Conservation (phyloP, 1,139 yeast species). For the Zygoascus sp. region DNA sequence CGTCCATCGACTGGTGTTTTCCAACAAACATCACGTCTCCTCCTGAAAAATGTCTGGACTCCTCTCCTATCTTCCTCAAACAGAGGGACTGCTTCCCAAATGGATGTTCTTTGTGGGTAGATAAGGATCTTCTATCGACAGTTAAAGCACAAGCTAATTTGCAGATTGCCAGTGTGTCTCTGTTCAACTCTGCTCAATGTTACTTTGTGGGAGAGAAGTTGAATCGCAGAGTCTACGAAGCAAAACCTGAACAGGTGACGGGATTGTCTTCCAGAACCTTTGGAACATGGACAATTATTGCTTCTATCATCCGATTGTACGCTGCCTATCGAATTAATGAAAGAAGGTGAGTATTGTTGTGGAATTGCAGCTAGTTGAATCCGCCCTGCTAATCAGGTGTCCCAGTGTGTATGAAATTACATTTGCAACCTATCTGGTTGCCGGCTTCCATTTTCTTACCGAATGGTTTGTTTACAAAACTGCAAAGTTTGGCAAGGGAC, state of each 20-base stretch:
- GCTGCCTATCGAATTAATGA: conserved; percentile 75
- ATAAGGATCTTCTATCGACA: too few relatives aligned
- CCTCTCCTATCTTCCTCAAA: conserved; percentile 35
- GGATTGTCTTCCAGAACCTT: conserved; percentile 86
- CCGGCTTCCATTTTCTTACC: conserved; percentile 73
- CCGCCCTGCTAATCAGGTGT: too few relatives aligned
- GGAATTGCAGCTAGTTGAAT: not conserved
- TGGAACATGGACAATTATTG: conserved; percentile 94
- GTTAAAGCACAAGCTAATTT: too few relatives aligned
- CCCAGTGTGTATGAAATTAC: conserved; percentile 64
- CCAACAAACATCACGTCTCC: not conserved
- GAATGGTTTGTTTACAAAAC: conserved; percentile 82
- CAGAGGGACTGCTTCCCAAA: conserved; percentile 55
- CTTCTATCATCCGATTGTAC: conserved; percentile 77
- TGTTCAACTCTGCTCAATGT: conserved; percentile 88
- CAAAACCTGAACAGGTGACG: conserved; percentile 62
- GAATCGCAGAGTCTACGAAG: conserved; percentile 75
- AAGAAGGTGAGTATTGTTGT: conserved; percentile 41
- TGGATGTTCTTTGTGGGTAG: conserved; percentile 59
- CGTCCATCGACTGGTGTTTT: too few relatives aligned
- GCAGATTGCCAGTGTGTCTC: conserved; percentile 75
- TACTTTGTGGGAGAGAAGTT: conserved; percentile 67
- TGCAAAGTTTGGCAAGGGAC: conserved; percentile 80
- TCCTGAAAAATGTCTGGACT: conserved; percentile 10
- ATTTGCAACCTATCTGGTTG: conserved; percentile 77